Percentiles rank a stretch among this genome's conserved stretches.
phyloP scores from a whole-genome alignment of 2,329 filamentous ascomycete genomes.

The Gnomoniopsis smithogilvyi region DNA sequence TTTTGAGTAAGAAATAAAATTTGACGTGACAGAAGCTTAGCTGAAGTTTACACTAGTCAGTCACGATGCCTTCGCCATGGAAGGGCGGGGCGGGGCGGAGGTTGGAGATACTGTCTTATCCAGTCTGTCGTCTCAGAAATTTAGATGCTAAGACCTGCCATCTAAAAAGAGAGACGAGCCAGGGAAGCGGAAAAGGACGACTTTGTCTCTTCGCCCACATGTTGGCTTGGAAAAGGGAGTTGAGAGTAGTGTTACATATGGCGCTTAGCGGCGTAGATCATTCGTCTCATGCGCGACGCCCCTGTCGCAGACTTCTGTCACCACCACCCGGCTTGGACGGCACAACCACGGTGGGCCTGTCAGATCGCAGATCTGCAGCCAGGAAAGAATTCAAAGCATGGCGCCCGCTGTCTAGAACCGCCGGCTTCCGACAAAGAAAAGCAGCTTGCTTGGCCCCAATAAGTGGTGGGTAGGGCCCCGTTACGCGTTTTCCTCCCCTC shows the following conservation, averaged over 20 bases:
- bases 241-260: background rate
- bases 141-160: background rate
- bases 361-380: constrained; percentile 10
- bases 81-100: no score
- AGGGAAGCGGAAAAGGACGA: background rate
- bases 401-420: background rate
- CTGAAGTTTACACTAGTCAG: no score
- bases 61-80: no score
- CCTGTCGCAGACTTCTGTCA: constrained; percentile 5
- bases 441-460: background rate
- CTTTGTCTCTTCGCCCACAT: no score
- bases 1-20: no score
- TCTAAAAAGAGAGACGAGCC: background rate
- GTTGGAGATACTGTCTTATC: background rate
- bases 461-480: background rate
- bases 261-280: constrained; percentile 11
- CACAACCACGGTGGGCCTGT: constrained; percentile 1
- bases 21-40: no score
- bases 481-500: background rate
- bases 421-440: no score
- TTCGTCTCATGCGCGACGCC: constrained; percentile 14
- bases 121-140: background rate
- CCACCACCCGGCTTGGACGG: background rate
- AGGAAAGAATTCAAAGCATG: background rate
- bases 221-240: no score